These are phyloP conservation scores for Parietaria judaica DNA, from an alignment of 306 rosid species.

Conservation along the genomic window DNA sequence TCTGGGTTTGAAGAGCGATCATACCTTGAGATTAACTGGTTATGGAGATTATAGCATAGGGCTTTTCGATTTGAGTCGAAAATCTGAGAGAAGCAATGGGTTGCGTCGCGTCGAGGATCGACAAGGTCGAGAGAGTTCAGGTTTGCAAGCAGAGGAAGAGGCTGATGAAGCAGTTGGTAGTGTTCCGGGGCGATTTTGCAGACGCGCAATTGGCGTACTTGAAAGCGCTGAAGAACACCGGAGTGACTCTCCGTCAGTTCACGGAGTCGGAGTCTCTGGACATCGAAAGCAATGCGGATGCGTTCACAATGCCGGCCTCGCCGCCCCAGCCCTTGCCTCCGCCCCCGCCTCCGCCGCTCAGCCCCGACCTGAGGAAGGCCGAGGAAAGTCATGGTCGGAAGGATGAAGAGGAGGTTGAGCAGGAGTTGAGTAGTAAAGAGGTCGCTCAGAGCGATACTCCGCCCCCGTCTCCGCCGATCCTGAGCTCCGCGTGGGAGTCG, in stretches of 20 bases:
- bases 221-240: conserved; percentile 64
- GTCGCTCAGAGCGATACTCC: conserved; percentile 21
- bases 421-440: conserved; percentile 32
- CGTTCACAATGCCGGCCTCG: conserved; percentile 40
- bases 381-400: conserved; percentile 13
- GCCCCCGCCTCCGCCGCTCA: conserved; percentile 58
- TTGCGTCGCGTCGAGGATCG: conserved; percentile 59
- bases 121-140: conserved; percentile 58
- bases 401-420: conserved; percentile 13
- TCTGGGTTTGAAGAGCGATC: neutral
- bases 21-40: neutral
- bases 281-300: conserved; percentile 39
- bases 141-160: conserved; percentile 73
- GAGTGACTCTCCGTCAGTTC: conserved; percentile 77
- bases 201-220: conserved; percentile 67
- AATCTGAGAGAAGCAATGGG: conserved; percentile 42
- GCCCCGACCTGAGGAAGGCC: conserved; percentile 36
- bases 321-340: conserved; percentile 45
- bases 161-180: conserved; percentile 59
- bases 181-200: conserved; percentile 61
- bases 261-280: conserved; percentile 74
- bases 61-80: neutral
- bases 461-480: conserved; percentile 19
- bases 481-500: conserved; percentile 21
- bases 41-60: neutral